phyloP scores from a whole-genome alignment of 1,284 basidiomycete species.

The Trichosporon sp. region DNA sequence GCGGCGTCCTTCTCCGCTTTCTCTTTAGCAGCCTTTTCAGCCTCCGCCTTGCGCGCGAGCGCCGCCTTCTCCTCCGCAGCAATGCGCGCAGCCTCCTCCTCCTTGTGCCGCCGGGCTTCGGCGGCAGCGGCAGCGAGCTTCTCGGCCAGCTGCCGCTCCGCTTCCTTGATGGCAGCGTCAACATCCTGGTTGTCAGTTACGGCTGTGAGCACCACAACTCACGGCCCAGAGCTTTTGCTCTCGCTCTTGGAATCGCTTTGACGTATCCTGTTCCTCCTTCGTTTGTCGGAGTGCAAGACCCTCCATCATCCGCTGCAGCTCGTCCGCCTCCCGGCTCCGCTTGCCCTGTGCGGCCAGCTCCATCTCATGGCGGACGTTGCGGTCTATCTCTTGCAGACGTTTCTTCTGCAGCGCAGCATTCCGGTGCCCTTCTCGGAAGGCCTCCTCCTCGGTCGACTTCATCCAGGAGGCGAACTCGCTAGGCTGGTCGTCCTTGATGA shows the following conservation, averaged over 20 bases:
- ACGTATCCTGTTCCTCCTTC: conserved; percentile 33
- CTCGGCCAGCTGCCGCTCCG: conserved; percentile 23
- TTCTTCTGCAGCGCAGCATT: conserved; percentile 5
- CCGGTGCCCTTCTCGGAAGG: conserved; percentile 24
- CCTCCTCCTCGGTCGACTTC: conserved; percentile 33
- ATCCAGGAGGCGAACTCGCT: conserved; percentile 32
- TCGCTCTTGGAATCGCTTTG: conserved; percentile 31
- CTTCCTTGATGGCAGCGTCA: conserved; percentile 34
- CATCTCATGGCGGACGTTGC: conserved; percentile 18
- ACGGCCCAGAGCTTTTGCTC: conserved; percentile 41
- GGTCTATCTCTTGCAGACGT: conserved; percentile 9
- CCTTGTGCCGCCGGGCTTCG: conserved; percentile 16
- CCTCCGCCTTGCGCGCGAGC: conserved; percentile 24
- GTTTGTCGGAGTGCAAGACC: conserved; percentile 32
- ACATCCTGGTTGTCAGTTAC: conserved; percentile 28
- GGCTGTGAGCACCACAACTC: conserved; percentile 7
- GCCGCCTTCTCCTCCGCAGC: conserved; percentile 29
- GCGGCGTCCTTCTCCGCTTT: conserved; percentile 19
- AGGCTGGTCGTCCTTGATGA: conserved; percentile 23
- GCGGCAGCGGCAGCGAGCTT: conserved; percentile 15
- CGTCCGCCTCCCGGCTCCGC: conserved; percentile 29
- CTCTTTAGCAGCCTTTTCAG: conserved; percentile 25
- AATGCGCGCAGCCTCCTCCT: conserved; percentile 26
- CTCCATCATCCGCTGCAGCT: conserved; percentile 33
- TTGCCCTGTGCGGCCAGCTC: conserved; percentile 13